Base-by-base conservation (phyloP, 345 rosid species). In the Euclidium syriacum region DNA sequence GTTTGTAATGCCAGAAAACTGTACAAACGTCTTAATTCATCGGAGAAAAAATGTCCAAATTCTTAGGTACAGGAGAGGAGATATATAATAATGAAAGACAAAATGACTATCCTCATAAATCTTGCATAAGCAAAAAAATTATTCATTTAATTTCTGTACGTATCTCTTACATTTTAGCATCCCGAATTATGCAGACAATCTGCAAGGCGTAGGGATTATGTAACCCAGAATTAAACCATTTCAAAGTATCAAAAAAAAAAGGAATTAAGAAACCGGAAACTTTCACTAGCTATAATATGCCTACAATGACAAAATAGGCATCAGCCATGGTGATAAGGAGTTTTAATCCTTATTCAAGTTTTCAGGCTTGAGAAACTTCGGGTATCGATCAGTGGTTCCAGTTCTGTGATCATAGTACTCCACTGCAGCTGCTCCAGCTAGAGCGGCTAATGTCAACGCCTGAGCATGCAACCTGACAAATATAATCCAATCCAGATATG, bases 351-450 rank as follows among this genome's bases (percentile, higher is more conserved):
- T 80, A 34, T 68, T 35, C 57, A 64, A 75, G 23, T 72, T 72
- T 8, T 80, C 79, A 10, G 70, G 72, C 16, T 83, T 84, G 49
- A 81, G 62, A 72, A 56, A 77, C 22, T 78, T 80, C 0, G 92
- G 73, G 38, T 79, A 83, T 3, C 77, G 78, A 4, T 86, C 86
- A 74, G 88, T 76, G 1, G 70, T 44, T 58, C 81, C 85, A 10
- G 74, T 34, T 38, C 78, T 80, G 62, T 80, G 97, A 51, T 94
- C 99, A 17, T 83, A 84, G 79, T 81, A 90, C 74, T 94, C 99
- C 0, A 85, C 97, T 8, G 70, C 74, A 0, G 96, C 99, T 67
- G 96, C 97, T 52, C 99, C 99, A 24, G 87, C 96, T 4, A 94
- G 69, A 7, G 99, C 97, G 9, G 90, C 96, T 51, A 94, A 79